Evolutionary conservation across 495 filamentous ascomycete species (phyloP).

Genomic region (Aspergillus coremiiformis): DNA sequence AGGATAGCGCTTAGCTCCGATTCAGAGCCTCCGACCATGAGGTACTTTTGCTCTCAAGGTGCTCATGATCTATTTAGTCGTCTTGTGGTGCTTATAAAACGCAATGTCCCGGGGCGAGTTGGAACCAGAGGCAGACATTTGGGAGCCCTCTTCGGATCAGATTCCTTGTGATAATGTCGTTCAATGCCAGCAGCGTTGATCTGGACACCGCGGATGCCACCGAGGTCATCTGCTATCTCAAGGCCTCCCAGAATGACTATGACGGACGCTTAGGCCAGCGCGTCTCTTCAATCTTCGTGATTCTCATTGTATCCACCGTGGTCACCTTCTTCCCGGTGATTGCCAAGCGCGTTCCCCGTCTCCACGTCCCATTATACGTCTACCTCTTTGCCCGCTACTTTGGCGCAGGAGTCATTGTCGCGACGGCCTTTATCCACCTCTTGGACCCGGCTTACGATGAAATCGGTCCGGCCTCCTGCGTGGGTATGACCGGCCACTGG

Average conservation of each 20-base stretch:
- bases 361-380: conserved; percentile 52
- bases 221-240: conserved; percentile 33
- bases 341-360: conserved; percentile 43
- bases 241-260: conserved; percentile 32
- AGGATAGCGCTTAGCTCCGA: not conserved
- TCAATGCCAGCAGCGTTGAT: conserved; percentile 35
- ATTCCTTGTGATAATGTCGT: conserved; percentile 18
- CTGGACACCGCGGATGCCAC: conserved; percentile 26
- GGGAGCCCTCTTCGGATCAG: too few relatives aligned
- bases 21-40: not conserved
- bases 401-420: conserved; percentile 62
- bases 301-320: conserved; percentile 29
- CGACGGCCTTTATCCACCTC: conserved; percentile 56
- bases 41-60: not conserved
- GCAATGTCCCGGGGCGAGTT: not conserved
- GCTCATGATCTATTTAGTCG: not conserved
- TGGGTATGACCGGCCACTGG: conserved; percentile 45
- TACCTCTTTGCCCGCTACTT: conserved; percentile 71
- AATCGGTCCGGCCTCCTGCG: conserved; percentile 47
- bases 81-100: not conserved
- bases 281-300: conserved; percentile 41
- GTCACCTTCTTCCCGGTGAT: conserved; percentile 59
- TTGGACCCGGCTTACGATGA: conserved; percentile 45
- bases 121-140: not conserved
- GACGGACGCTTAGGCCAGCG: conserved; percentile 37